Percentiles rank a stretch among this genome's conserved stretches.
phyloP scores from a whole-genome alignment of 2,329 filamentous ascomycete species.

The Proliferodiscus dingleyae region DNA sequence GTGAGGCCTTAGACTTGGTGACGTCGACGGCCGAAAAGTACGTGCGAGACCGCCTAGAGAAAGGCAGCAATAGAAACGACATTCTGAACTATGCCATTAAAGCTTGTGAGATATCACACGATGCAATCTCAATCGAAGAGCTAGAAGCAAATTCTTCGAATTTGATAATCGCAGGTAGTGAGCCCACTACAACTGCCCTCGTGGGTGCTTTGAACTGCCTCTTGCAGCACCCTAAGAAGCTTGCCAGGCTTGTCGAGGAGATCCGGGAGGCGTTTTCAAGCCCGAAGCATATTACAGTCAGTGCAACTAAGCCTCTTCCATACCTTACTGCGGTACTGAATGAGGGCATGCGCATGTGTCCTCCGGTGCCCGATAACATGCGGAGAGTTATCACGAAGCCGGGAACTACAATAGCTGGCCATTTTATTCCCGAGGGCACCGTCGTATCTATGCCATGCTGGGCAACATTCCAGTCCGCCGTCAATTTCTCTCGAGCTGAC shows the following conservation, averaged over 20 bases:
- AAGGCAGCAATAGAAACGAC: not conserved
- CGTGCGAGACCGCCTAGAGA: too few relatives aligned
- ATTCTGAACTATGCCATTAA: not conserved
- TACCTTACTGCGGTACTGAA: slow-evolving; percentile 7
- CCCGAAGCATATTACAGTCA: slow-evolving; percentile 2
- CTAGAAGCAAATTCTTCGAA: slow-evolving; percentile 9
- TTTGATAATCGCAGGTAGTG: slow-evolving; percentile 13
- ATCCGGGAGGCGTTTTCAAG: slow-evolving; percentile 35
- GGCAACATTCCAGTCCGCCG: not conserved
- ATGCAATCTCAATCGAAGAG: slow-evolving; percentile 6
- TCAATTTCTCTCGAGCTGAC: slow-evolving; percentile 25
- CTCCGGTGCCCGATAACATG: slow-evolving; percentile 6
- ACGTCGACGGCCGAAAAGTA: too few relatives aligned
- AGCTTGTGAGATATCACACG: not conserved
- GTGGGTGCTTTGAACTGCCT: slow-evolving; percentile 18
- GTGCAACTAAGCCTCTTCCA: slow-evolving; percentile 2
- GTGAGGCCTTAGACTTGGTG: too few relatives aligned
- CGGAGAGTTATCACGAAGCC: slow-evolving; percentile 1
- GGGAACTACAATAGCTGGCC: slow-evolving; percentile 4
- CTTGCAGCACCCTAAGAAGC: slow-evolving; percentile 27
- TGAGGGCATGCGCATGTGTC: slow-evolving; percentile 10
- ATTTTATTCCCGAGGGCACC: slow-evolving; percentile 8
- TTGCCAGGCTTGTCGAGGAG: slow-evolving; percentile 35
- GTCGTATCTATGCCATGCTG: slow-evolving; percentile 4
- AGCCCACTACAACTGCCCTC: slow-evolving; percentile 19